Evolutionary conservation across 2,329 filamentous ascomycete genomes (phyloP).

Genomic region (Colletotrichum plurivorum): DNA sequence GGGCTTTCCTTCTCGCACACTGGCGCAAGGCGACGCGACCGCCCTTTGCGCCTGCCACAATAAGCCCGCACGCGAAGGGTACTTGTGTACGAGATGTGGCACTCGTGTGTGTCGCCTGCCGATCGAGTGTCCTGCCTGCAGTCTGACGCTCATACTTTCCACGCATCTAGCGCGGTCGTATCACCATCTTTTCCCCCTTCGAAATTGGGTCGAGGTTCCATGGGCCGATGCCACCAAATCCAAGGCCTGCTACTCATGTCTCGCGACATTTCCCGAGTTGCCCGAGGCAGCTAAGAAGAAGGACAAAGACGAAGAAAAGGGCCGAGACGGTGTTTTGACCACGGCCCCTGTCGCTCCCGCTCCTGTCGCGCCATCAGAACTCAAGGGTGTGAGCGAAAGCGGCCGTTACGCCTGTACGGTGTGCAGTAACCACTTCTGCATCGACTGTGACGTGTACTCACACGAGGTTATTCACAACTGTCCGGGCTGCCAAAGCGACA

Average conservation of each 20-base stretch:
- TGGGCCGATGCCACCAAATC: conserved; percentile 80
- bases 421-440: conserved; percentile 95
- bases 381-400: conserved; percentile 84
- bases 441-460: conserved; percentile 96
- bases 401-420: conserved; percentile 89
- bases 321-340: conserved; percentile 36
- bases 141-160: conserved; percentile 91
- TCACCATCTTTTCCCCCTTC: conserved; percentile 90
- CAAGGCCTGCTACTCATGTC: conserved; percentile 83
- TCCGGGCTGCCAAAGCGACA: conserved; percentile 82
- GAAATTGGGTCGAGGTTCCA: conserved; percentile 91
- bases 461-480: conserved; percentile 97
- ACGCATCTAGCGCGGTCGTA: conserved; percentile 95
- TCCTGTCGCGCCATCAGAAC: conserved; percentile 42
- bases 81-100: conserved; percentile 89
- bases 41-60: conserved; percentile 95
- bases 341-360: conserved; percentile 41
- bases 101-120: conserved; percentile 92
- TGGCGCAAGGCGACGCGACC: conserved; percentile 74
- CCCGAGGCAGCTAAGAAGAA: conserved; percentile 47
- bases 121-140: conserved; percentile 91
- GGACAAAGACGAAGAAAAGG: conserved; percentile 39
- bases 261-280: conserved; percentile 76
- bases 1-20: conserved; percentile 92
- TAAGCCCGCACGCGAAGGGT: conserved; percentile 85